Evolutionary conservation across 169 alveolate genomes (phyloP), one percentile per base, ranked within the genome.

Genomic region (Plasmodium blacklocki): DNA sequence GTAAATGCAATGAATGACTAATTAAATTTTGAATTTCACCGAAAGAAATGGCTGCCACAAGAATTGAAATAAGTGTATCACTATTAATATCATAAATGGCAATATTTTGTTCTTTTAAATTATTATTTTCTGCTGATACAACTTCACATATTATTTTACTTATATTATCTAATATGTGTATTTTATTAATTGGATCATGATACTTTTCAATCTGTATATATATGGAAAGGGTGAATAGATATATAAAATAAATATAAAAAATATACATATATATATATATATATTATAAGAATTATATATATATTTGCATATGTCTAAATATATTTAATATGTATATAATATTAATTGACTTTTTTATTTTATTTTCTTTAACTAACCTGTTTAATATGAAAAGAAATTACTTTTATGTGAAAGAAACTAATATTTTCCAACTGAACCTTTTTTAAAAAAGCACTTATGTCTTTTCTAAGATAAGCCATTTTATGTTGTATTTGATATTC

Each of bases 81-180:
- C 92, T 86, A 43, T 70, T 73, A 45, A 86, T 71, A 21, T 86
- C 92, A 54, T 72, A 86, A 54, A 62, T 73, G 2, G 64, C 59
- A 60, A 71, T 59, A 9, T 72, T 86, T 63, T 72, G 63, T 59
- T 59, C 45, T 50, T 86, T 86, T 54, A 70, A 47, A 54, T 86
- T 32, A 7, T 71, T 63, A 62, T 70, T 86, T 49, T 64, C 73
- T 45, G 59, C 43, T 21, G 76, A 32, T 43, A 86, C 73, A 15
- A 86, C 63, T 72, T 86, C 92, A 56, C 92, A 86, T 86, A 86
- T 86, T 47, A 86, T 60, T 19, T 86, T 58, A 56, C 92, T 86
- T 49, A 67, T 62, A 50, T 86, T 73, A 50, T 86, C 88, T 45
- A 86, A 67, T 66, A 86, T 86, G 56, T 45, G 12, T 18, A 86